Percentiles rank a stretch among this genome's conserved stretches.
Conservation (phyloP, 257 asterid genomes). For the Capsicum pubescens region DNA sequence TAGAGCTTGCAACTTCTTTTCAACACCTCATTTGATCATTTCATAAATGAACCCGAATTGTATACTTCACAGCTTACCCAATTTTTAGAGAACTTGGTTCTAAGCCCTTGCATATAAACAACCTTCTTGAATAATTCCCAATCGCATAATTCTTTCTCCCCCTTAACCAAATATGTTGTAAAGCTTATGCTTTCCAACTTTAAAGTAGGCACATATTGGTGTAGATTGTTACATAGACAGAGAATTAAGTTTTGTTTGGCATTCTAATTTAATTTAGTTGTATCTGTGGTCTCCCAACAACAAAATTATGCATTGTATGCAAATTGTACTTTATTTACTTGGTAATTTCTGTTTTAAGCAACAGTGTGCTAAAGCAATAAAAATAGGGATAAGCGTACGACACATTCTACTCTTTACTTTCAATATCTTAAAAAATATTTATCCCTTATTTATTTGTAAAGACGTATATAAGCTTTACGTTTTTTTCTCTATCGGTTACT, state of each 20-base stretch:
- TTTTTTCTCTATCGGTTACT: too few relatives aligned
- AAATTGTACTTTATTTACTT: background rate
- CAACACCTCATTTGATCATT: constrained; percentile 93
- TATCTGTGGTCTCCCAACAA: constrained; percentile 1
- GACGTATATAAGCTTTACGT: too few relatives aligned
- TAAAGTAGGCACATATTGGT: background rate
- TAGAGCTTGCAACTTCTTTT: constrained; percentile 79
- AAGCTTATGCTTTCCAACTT: constrained; percentile 21
- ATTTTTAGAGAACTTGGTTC: constrained; percentile 80
- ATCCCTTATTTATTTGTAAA: too few relatives aligned
- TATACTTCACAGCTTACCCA: constrained; percentile 85
- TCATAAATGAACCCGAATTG: constrained; percentile 71
- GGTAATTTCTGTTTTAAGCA: background rate
- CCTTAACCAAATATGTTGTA: background rate
- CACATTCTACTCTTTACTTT: too few relatives aligned
- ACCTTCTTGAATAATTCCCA: constrained; percentile 45
- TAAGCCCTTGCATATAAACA: constrained; percentile 47
- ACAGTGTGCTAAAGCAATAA: too few relatives aligned
- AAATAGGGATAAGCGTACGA: too few relatives aligned
- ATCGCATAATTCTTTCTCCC: constrained; percentile 24
- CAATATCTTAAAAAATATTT: background rate
- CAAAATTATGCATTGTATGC: background rate
- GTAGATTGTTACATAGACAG: background rate
- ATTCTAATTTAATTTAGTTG: background rate
- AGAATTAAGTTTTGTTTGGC: background rate